Base-by-base conservation (phyloP, 495 filamentous ascomycete species). In the Letharia columbiana region DNA sequence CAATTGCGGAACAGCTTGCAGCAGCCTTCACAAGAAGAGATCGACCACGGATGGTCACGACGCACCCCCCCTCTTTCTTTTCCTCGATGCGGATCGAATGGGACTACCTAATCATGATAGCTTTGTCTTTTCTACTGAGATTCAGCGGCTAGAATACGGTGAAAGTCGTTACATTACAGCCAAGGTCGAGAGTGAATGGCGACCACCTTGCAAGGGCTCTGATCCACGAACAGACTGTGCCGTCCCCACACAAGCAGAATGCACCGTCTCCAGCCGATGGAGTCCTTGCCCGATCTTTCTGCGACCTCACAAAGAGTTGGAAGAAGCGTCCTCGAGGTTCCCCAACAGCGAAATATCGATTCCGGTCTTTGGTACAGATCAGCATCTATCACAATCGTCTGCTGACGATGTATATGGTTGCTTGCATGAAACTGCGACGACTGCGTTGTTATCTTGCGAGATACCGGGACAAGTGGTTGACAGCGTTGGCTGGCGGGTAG, bases 1-100 rank as follows among this genome's bases (percentile, higher is more conserved):
- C 4, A 66, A 84, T 3, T 96, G 91, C 71, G 91, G 89, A 20
- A 91, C 86, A 4, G 82, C 91, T 0, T 79, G 76, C 52, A 77
- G 79, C 11, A 78, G 79, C 42, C 76, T 93, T 12, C 86, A 90
- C 65, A 81, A 76, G 64, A 72, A 73, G 39, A 58, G 69, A 33
- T 13, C 20, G 12, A 63, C 62, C 6, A 23, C 47, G 17, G 11
- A 28, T 40, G 64, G 47, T 9, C 61, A 67, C 8, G 56, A 64
- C 20, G 66, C 69, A 6, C 67, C 73, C 42, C 66, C 76, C 0
- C 41, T 89, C 7, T 92, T 82, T 66, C 75, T 92, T 28, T 91
- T 91, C 73, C 76, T 89, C 56, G 88, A 93, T 49, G 82, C 82
- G 1, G 73, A 75, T 4, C 79, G 77, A 47, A 74, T 79, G 15